Evolutionary conservation across 176 grass and related monocot species (phyloP).

Genomic region (Phragmites australis): DNA sequence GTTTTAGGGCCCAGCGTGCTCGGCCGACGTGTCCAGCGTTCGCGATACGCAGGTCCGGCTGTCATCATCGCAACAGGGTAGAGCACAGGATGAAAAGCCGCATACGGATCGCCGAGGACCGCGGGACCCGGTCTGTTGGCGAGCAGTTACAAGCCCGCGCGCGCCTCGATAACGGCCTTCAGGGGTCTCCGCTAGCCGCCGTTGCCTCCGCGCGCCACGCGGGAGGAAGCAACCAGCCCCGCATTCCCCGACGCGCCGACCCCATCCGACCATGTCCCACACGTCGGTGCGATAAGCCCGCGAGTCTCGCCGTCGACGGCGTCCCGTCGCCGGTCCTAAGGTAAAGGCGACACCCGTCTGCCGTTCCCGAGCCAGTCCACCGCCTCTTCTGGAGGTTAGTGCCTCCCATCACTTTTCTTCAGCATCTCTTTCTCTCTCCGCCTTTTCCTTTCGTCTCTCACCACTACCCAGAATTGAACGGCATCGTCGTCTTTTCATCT

Average conservation of each 20-base stretch:
- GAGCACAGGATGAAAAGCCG: neutral
- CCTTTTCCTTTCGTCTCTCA: too few relatives aligned
- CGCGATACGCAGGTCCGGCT: too few relatives aligned
- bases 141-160: neutral
- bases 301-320: neutral
- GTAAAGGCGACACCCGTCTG: neutral
- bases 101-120: neutral
- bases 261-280: neutral
- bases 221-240: neutral
- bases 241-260: neutral
- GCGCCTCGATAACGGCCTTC: neutral
- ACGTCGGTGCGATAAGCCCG: neutral
- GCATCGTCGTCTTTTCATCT: neutral
- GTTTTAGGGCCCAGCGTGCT: too few relatives aligned
- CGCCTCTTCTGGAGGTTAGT: neutral
- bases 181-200: neutral
- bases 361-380: conserved; percentile 26
- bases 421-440: neutral
- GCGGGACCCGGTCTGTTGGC: neutral
- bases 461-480: conserved; percentile 16
- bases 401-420: neutral
- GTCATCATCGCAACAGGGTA: neutral
- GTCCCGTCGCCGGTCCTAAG: neutral
- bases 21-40: too few relatives aligned
- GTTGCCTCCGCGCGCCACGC: neutral